A percentile compares a stretch with the other conserved stretches of the same genome.
These are phyloP conservation scores for Prototheca wickerhamii DNA, from an alignment of 163 green algal species.

Conservation along the genomic window DNA sequence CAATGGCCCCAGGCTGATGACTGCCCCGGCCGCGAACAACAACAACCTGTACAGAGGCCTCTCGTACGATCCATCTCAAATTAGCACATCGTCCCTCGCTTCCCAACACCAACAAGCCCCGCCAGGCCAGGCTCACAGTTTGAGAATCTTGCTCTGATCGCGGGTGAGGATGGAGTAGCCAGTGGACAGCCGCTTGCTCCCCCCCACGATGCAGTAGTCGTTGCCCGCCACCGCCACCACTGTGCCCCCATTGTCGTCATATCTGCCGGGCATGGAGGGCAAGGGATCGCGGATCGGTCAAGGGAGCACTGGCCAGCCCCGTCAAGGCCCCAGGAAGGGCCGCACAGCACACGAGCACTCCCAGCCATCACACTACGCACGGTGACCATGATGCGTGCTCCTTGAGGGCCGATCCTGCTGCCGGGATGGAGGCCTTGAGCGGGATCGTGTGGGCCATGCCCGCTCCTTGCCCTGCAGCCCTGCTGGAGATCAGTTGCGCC, in stretches of 20 bases:
- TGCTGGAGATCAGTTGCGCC: not conserved
- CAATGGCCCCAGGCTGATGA: not conserved
- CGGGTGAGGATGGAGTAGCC: conserved; percentile 93
- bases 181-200: conserved; percentile 85
- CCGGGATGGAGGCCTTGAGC: conserved; percentile 12
- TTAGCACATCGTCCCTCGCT: not conserved
- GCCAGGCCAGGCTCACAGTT: conserved; percentile 42
- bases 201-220: conserved; percentile 93
- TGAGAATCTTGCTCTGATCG: conserved; percentile 58
- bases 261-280: conserved; percentile 8
- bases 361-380: conserved; percentile 8
- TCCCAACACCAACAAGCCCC: not conserved
- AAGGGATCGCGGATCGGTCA: not conserved
- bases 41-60: too few relatives aligned
- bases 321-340: too few relatives aligned
- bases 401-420: conserved; percentile 8
- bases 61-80: not conserved
- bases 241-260: conserved; percentile 61
- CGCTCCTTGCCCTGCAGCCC: too few relatives aligned
- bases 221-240: conserved; percentile 86
- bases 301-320: not conserved
- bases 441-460: conserved; percentile 8
- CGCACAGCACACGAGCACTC: not conserved
- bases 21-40: not conserved
- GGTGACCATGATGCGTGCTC: conserved; percentile 28